These are phyloP conservation scores for Tetrahymena malaccensis DNA, from an alignment of 73 alveolate genomes.

Conservation along the genomic window DNA sequence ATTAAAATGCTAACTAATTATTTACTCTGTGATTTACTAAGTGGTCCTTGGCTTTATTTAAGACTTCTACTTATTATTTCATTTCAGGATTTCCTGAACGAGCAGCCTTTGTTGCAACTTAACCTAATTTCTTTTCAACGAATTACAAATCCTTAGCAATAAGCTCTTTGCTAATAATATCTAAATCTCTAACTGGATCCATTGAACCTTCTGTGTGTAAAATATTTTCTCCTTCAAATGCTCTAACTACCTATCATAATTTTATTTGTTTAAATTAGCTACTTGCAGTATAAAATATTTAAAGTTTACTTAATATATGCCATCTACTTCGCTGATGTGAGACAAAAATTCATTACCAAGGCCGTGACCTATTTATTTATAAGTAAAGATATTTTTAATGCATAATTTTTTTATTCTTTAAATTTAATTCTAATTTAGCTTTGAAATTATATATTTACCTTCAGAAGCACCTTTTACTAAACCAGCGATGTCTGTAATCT, in stretches of 20 bases:
- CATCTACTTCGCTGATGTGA: constrained; percentile 94
- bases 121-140: constrained; percentile 59
- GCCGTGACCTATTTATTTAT: constrained; percentile 78
- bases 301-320: constrained; percentile 66
- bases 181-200: constrained; percentile 91
- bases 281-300: neutral
- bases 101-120: constrained; percentile 41
- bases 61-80: constrained; percentile 1
- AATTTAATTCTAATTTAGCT: neutral
- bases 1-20: neutral
- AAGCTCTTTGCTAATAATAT: constrained; percentile 83
- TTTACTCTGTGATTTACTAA: neutral
- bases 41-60: neutral
- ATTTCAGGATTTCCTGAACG: constrained; percentile 17
- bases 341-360: constrained; percentile 96
- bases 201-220: constrained; percentile 95
- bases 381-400: neutral
- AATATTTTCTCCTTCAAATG: constrained; percentile 84
- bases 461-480: constrained; percentile 92
- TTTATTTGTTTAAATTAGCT: neutral
- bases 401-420: neutral
- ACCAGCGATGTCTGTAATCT: constrained; percentile 35
- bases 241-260: constrained; percentile 58
- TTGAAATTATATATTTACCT: neutral
- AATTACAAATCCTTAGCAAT: constrained; percentile 82